Evolutionary conservation across 2,329 filamentous ascomycete species (phyloP).

Genomic region (Sporothrix brunneoviolacea): DNA sequence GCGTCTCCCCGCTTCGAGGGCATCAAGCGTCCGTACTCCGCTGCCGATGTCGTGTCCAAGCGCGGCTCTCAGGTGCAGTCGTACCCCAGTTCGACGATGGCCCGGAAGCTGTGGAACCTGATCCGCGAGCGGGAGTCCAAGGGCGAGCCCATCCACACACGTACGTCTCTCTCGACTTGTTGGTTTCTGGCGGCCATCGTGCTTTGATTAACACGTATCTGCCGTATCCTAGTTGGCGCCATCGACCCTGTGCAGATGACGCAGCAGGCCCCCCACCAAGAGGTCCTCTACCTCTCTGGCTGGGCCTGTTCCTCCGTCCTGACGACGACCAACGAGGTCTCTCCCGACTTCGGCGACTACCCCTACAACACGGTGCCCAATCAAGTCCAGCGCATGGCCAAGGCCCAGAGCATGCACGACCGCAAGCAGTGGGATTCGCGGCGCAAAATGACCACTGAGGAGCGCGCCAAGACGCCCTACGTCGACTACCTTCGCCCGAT

Average conservation of each 20-base stretch:
- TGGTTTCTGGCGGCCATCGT: too few species aligned
- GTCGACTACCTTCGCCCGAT: slow-evolving; percentile 91
- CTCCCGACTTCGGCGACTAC: slow-evolving; percentile 96
- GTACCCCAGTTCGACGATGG: slow-evolving; percentile 92
- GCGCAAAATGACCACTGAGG: slow-evolving; percentile 65
- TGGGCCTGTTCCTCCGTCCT: slow-evolving; percentile 96
- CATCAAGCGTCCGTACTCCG: slow-evolving; percentile 86
- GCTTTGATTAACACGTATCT: too few species aligned
- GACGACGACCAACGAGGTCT: slow-evolving; percentile 94
- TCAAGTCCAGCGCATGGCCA: slow-evolving; percentile 91
- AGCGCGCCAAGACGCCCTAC: slow-evolving; percentile 73
- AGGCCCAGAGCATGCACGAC: slow-evolving; percentile 95
- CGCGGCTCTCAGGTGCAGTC: slow-evolving; percentile 78
- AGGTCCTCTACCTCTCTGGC: slow-evolving; percentile 91
- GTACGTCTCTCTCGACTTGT: too few species aligned
- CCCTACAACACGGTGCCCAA: slow-evolving; percentile 99
- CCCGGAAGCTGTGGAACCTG: slow-evolving; percentile 86
- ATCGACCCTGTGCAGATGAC: slow-evolving; percentile 99
- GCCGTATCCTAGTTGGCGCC: slow-evolving; percentile 50
- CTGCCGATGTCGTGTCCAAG: slow-evolving; percentile 88
- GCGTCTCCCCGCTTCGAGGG: slow-evolving; percentile 73
- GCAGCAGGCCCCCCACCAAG: slow-evolving; percentile 91
- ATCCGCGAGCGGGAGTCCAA: slow-evolving; percentile 69
- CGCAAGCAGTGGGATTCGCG: slow-evolving; percentile 88
- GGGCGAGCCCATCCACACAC: slow-evolving; percentile 88